Evolutionary conservation across 2,329 filamentous ascomycete genomes (phyloP).

Genomic region (Furcasterigmium furcatum): DNA sequence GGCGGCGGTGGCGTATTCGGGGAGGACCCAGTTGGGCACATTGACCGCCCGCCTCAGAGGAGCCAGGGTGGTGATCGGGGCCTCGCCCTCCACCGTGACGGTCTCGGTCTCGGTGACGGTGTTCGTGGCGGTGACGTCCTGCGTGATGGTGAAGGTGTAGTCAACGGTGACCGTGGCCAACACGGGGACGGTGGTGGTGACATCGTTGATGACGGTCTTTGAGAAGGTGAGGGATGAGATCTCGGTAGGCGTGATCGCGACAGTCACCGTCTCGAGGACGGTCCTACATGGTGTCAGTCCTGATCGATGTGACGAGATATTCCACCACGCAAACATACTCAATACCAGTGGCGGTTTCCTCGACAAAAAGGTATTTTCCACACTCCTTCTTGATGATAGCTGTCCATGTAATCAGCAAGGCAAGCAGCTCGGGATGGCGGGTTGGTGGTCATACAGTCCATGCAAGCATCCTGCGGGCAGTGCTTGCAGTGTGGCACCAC

Average conservation of each 20-base stretch:
- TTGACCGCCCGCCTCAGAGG: neutral
- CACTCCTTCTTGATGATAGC: slow-evolving; percentile 7
- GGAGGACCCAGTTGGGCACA: slow-evolving; percentile 6
- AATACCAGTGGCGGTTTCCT: slow-evolving; percentile 3
- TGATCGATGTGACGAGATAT: no score
- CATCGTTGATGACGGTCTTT: slow-evolving; percentile 2
- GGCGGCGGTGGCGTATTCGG: slow-evolving; percentile 11
- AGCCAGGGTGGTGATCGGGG: neutral
- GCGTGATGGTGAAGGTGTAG: slow-evolving; percentile 2
- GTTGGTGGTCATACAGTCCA: slow-evolving; percentile 5
- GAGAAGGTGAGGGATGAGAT: neutral
- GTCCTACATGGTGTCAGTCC: neutral
- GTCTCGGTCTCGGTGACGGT: slow-evolving; percentile 4
- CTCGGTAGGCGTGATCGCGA: slow-evolving; percentile 4
- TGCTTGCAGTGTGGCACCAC: slow-evolving; percentile 5
- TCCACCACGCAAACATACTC: no score
- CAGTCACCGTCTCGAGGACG: slow-evolving; percentile 2
- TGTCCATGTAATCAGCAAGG: neutral
- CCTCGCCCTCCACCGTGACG: slow-evolving; percentile 1
- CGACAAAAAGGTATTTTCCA: slow-evolving; percentile 4
- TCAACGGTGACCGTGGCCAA: slow-evolving; percentile 1
- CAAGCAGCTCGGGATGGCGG: neutral
- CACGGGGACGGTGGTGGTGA: slow-evolving; percentile 5
- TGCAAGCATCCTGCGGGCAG: slow-evolving; percentile 7
- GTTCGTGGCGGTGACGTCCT: neutral